A percentile compares a stretch with the other conserved stretches of the same genome.
Evolutionary conservation across 345 rosid species (phyloP).

Genomic region (Citrus hindsii): DNA sequence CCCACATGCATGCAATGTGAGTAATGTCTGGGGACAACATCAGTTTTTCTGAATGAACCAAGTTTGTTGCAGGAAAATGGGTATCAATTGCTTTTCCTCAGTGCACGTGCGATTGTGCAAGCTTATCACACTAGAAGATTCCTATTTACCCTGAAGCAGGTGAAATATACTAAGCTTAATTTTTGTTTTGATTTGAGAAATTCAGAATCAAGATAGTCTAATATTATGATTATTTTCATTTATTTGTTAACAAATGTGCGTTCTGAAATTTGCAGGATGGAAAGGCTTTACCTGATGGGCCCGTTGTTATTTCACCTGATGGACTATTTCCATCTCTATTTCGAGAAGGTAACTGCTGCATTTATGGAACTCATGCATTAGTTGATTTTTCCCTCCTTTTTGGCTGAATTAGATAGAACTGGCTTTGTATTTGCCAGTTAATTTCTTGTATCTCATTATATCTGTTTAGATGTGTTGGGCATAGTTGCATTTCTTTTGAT

Average conservation of each 20-base stretch:
- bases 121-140: slow-evolving; percentile 86
- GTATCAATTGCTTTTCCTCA: slow-evolving; percentile 85
- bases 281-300: slow-evolving; percentile 94
- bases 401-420: not conserved
- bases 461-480: not conserved
- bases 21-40: not conserved
- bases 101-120: slow-evolving; percentile 97
- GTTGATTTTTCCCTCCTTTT: not conserved
- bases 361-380: not conserved
- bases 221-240: not conserved
- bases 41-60: not conserved
- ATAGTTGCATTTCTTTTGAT: no score
- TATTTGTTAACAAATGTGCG: not conserved
- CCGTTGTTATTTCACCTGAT: slow-evolving; percentile 96
- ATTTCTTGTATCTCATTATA: not conserved
- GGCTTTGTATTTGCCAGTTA: not conserved
- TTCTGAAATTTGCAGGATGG: slow-evolving; percentile 57
- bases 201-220: not conserved
- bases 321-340: slow-evolving; percentile 89
- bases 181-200: not conserved
- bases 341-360: slow-evolving; percentile 77
- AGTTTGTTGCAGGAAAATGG: slow-evolving; percentile 77
- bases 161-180: slow-evolving; percentile 17
- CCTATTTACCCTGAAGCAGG: slow-evolving; percentile 89
- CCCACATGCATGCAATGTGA: not conserved